phyloP scores from a whole-genome alignment of 2,329 filamentous ascomycete species.

The Epichloe typhina region DNA sequence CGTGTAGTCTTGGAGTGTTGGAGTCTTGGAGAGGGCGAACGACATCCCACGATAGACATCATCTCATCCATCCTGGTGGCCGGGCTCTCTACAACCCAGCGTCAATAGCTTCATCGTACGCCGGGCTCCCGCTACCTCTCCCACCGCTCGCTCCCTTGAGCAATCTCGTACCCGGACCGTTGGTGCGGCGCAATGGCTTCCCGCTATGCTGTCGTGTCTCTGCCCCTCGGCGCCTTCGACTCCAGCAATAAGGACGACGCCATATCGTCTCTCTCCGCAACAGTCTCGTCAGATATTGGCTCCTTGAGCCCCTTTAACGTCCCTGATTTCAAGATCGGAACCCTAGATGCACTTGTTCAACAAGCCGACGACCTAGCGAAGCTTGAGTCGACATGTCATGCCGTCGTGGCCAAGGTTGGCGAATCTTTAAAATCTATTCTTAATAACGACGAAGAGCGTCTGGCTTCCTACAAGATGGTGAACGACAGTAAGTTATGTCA shows the following conservation, averaged over 20 bases:
- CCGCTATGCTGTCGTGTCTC: conserved; percentile 79
- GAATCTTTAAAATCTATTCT: conserved; percentile 75
- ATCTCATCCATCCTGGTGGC: neutral
- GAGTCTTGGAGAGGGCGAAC: neutral
- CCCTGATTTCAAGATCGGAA: conserved; percentile 95
- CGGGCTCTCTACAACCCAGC: neutral
- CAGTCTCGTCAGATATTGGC: conserved; percentile 62
- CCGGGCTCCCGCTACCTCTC: neutral
- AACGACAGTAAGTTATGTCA: conserved; percentile 62
- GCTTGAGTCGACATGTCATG: conserved; percentile 67
- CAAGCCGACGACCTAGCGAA: conserved; percentile 92
- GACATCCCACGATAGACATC: neutral
- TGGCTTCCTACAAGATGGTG: conserved; percentile 78
- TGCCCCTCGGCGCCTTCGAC: conserved; percentile 77
- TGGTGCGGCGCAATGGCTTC: conserved; percentile 26
- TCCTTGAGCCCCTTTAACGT: conserved; percentile 66
- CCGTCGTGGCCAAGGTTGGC: conserved; percentile 74
- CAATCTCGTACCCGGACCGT: neutral
- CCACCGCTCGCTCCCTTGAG: neutral
- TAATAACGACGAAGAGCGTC: conserved; percentile 71
- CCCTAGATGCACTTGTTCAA: conserved; percentile 84
- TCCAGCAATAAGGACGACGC: conserved; percentile 72
- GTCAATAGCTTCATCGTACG: neutral
- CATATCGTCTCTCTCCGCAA: conserved; percentile 59
- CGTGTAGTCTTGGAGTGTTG: neutral